Evolutionary conservation across 257 asterid species (phyloP), one percentile per base, ranked within the genome.

Genomic region (Catharanthus roseus): DNA sequence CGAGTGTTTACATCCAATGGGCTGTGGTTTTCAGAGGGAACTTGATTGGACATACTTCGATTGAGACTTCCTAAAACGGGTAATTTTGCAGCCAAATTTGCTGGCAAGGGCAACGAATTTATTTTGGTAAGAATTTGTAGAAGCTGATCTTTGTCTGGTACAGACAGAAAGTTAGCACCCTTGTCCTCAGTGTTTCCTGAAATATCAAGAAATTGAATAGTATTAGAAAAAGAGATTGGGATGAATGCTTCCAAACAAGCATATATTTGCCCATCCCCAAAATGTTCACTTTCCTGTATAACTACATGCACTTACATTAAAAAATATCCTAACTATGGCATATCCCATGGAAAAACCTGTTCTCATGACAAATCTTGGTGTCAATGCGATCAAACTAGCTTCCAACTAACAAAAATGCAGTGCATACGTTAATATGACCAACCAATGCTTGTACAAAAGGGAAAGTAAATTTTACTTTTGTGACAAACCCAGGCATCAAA

Each of bases 101-200:
- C 83, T 12, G 90, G 88, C 72, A 87, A 79, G 49, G 96, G 90
- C 60, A 86, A 63, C n/a, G 93, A 74, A 80, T 87, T 82, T 79
- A 89, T 81, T 83, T 86, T 89, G 29, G 82, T 77, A 38, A 91
- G 85, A 65, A 88, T 83, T 64, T 89, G 95, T 26, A 84, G 72
- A 64, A 91, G 87, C 82, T 81, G 91, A 56, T 86, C 92, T 75
- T 89, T 87, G 54, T 81, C 80, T 33, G 95, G 85, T 31, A 77
- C 29, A 4, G 79, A 38, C 54, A 89, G 68, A 69, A 50, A 41
- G 53, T 79, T 81, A 79, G 76, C 71, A 63, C 68, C 81, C 75
- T 72, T 81, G 61, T 79, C 85, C 78, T 78, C 86, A 3, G 69
- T 61, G 66, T 78, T 89, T 70, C 92, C 97, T 91, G 66, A 61